Evolutionary conservation across 495 filamentous ascomycete species (phyloP).

Genomic region (Penicillium steckii): DNA sequence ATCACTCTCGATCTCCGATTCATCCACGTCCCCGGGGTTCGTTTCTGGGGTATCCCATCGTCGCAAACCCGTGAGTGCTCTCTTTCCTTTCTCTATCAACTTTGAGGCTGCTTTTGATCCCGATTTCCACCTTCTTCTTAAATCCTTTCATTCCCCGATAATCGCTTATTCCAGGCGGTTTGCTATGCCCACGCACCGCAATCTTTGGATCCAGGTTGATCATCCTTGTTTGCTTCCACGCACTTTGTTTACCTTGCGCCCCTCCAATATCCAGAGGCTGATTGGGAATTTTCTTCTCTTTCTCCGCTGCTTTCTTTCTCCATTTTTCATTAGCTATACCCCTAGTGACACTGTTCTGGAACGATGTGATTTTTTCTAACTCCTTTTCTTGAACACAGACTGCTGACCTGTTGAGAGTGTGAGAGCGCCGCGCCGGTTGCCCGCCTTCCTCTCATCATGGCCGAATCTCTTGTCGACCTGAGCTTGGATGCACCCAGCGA

Average conservation of each 20-base stretch:
- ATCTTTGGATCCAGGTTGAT: slow-evolving; percentile 21
- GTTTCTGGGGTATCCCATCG: slow-evolving; percentile 12
- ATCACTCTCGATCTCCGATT: slow-evolving; percentile 19
- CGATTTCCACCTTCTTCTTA: background rate
- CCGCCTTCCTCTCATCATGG: slow-evolving; percentile 28
- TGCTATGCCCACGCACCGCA: slow-evolving; percentile 44
- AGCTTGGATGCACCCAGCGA: slow-evolving; percentile 49
- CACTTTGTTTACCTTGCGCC: slow-evolving; percentile 32
- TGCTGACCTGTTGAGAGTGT: background rate
- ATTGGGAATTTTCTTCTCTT: no score
- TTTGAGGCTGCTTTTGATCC: background rate
- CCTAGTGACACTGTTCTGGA: background rate
- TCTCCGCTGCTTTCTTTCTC: no score
- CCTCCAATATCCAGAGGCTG: background rate
- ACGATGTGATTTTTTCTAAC: background rate
- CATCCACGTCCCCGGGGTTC: slow-evolving; percentile 16
- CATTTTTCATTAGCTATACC: background rate
- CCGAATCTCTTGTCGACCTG: slow-evolving; percentile 43
- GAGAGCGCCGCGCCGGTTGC: slow-evolving; percentile 10
- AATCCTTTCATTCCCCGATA: no score
- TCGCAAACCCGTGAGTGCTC: background rate
- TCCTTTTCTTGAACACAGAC: background rate
- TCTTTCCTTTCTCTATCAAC: background rate
- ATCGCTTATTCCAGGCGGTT: background rate
- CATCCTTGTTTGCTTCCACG: slow-evolving; percentile 41